These are phyloP conservation scores for Ramichloridium luteum DNA, from an alignment of 2,329 filamentous ascomycete species.

Conservation along the genomic window DNA sequence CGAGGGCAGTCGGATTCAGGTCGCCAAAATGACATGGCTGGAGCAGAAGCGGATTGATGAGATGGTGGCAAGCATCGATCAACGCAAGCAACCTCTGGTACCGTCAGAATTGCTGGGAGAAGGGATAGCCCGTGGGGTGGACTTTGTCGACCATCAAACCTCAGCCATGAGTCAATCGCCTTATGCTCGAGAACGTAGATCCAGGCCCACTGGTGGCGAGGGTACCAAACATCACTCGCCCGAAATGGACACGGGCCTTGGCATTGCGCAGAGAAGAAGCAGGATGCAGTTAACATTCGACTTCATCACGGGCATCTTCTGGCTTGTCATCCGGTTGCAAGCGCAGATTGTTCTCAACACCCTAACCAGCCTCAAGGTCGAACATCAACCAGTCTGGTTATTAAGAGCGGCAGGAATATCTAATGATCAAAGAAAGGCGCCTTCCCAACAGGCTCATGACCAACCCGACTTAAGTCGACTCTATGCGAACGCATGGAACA, in stretches of 20 bases:
- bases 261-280: slow-evolving; percentile 63
- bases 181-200: slow-evolving; percentile 57
- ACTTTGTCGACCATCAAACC: slow-evolving; percentile 23
- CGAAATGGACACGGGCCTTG: slow-evolving; percentile 51
- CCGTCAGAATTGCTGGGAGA: slow-evolving; percentile 33
- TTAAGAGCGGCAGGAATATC: slow-evolving; percentile 38
- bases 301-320: slow-evolving; percentile 63
- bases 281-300: slow-evolving; percentile 66
- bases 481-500: too few species aligned
- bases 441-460: too few species aligned
- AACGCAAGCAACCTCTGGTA: slow-evolving; percentile 26
- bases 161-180: slow-evolving; percentile 30
- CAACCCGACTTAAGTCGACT: too few species aligned
- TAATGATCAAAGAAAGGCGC: too few species aligned
- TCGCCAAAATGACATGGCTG: slow-evolving; percentile 74
- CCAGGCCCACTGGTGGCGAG: slow-evolving; percentile 15
- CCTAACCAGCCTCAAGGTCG: slow-evolving; percentile 49
- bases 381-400: slow-evolving; percentile 52
- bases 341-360: slow-evolving; percentile 43
- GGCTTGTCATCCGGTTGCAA: slow-evolving; percentile 48
- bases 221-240: slow-evolving; percentile 15
- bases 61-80: slow-evolving; percentile 43
- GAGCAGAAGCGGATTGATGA: slow-evolving; percentile 77
- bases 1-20: slow-evolving; percentile 64
- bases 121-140: slow-evolving; percentile 27